Evolutionary conservation across 2,329 filamentous ascomycete species (phyloP), one percentile per base, ranked within the genome.

Genomic region (Acarospora socialis): DNA sequence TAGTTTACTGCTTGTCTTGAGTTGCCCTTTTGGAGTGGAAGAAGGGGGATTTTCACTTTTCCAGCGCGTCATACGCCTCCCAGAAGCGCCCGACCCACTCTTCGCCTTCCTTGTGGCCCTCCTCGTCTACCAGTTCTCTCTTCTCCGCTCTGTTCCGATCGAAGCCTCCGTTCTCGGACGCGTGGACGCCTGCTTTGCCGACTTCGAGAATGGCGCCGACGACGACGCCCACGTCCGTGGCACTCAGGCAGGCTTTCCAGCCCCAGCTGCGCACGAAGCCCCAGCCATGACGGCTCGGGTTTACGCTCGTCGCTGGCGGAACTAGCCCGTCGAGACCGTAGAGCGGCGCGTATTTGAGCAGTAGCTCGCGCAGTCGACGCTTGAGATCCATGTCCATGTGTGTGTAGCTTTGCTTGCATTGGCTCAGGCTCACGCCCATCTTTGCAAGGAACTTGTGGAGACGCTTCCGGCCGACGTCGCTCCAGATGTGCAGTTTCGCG

Each of bases 351-450:
- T 93, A 95, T 47, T 87, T 87, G 13, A 94, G 66, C 2, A 98
- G 66, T 37, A 92, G 82, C 28, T 81, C 73, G 24, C 87, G 75
- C 18, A 95, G 60, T 18, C 82, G 81, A 4, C 82, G 77, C 57
- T 95, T 98, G 20, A 98, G 63, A 55, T 92, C 77, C 75, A 94
- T 92, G 56, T 95, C 87, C 86, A 98, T 95, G 54, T 98, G 90
- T 0, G 84, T 83, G 52, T 95, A 98, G 51, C 76, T 87, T 55
- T 95, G 90, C 47, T 83, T 86, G 58, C 86, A 93, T 57, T 98
- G 87, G 4, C 78, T 79, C 21, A 95, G 63, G 48, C 82, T 92
- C 34, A 98, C 81, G 19, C 90, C 90, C 87, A 98, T 98, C 56
- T 95, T 98, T 25, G 90, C 90, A 3, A 98, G 68, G 1, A 98